A percentile compares a stretch with the other conserved stretches of the same genome.
phyloP scores from a whole-genome alignment of 2,329 filamentous ascomycete species.

The Lojkania enalia region DNA sequence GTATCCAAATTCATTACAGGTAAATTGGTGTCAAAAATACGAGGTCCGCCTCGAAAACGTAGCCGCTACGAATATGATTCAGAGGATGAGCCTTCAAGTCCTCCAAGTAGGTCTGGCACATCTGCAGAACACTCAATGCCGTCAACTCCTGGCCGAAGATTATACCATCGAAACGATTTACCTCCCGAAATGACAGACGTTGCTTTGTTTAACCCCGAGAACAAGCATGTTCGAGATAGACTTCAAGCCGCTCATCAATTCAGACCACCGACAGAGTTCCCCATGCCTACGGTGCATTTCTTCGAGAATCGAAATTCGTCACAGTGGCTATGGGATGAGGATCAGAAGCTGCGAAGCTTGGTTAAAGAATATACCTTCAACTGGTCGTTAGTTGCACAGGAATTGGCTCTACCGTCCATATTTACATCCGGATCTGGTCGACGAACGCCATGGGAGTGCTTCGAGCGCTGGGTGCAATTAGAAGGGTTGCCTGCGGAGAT shows the following conservation, averaged over 20 bases:
- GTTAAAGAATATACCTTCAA: slow-evolving; percentile 96
- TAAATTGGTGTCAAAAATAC: slow-evolving; percentile 70
- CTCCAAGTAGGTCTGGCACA: slow-evolving; percentile 42
- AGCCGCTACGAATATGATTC: slow-evolving; percentile 82
- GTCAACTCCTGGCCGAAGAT: slow-evolving; percentile 43
- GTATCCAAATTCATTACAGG: slow-evolving; percentile 86
- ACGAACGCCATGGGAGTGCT: slow-evolving; percentile 96
- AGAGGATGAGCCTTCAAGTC: slow-evolving; percentile 60
- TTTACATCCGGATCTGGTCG: slow-evolving; percentile 87
- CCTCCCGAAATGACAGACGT: slow-evolving; percentile 74
- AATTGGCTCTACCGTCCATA: slow-evolving; percentile 71
- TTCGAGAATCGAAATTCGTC: slow-evolving; percentile 86
- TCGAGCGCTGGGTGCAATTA: slow-evolving; percentile 91
- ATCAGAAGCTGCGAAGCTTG: slow-evolving; percentile 81
- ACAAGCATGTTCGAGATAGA: slow-evolving; percentile 85
- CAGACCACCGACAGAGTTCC: slow-evolving; percentile 85
- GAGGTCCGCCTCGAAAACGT: slow-evolving; percentile 70
- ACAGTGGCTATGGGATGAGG: slow-evolving; percentile 88
- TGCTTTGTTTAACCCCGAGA: slow-evolving; percentile 85
- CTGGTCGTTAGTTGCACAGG: slow-evolving; percentile 89
- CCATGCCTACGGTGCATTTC: slow-evolving; percentile 87
- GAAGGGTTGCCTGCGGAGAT: slow-evolving; percentile 92
- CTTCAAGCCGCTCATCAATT: slow-evolving; percentile 92
- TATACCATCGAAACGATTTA: slow-evolving; percentile 54
- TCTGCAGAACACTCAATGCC: slow-evolving; percentile 50